phyloP scores from a whole-genome alignment of 371 early-diverging fungal genomes.

The Furculomyces boomerangus region DNA sequence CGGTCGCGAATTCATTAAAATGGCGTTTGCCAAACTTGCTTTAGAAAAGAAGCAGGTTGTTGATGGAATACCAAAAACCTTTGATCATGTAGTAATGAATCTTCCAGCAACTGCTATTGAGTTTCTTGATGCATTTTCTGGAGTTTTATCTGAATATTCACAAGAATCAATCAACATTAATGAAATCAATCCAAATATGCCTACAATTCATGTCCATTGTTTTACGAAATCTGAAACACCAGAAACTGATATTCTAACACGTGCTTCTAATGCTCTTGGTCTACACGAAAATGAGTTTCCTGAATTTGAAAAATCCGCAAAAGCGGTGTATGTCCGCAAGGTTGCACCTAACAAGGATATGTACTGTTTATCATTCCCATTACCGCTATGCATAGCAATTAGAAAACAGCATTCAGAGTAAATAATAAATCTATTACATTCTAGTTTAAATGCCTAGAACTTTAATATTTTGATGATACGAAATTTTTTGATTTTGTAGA shows the following conservation, averaged over 20 bases:
- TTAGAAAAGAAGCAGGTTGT: conserved; percentile 2
- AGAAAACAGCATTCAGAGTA: conserved; percentile 5
- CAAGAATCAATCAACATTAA: conserved; percentile 14
- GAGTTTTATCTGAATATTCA: conserved; percentile 33
- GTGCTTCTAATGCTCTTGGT: conserved; percentile 16
- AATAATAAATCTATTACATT: neutral
- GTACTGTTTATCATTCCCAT: conserved; percentile 78
- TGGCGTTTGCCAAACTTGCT: conserved; percentile 27
- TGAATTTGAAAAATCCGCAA: conserved; percentile 5
- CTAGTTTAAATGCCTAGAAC: neutral
- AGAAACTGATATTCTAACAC: conserved; percentile 16
- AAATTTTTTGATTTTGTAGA: no score
- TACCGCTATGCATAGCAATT: conserved; percentile 40
- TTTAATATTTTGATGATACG: no score
- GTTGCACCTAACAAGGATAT: conserved; percentile 97
- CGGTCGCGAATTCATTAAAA: conserved; percentile 73
- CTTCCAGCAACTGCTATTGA: conserved; percentile 91
- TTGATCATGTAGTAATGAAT: conserved; percentile 95
- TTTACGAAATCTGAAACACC: conserved; percentile 68
- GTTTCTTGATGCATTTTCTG: conserved; percentile 70
- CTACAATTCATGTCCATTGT: conserved; percentile 85
- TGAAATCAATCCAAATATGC: conserved; percentile 21
- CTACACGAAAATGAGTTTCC: conserved; percentile 9
- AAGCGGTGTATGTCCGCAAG: conserved; percentile 61
- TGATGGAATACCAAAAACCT: conserved; percentile 25